phyloP scores from a whole-genome alignment of 495 filamentous ascomycete species.

The Lepraria neglecta region DNA sequence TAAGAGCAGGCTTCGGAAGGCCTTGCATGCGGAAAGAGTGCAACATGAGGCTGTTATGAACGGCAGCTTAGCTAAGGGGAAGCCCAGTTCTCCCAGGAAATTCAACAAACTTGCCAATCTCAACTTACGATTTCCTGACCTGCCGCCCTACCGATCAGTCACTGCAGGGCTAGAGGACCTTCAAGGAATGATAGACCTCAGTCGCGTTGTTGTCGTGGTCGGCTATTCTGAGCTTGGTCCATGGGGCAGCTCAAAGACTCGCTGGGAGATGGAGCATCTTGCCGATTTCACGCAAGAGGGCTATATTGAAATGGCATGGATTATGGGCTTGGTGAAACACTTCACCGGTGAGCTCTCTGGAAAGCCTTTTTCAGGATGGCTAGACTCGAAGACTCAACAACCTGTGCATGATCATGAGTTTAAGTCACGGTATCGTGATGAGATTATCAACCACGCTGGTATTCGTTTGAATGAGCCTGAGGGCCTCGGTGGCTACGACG shows the following conservation, averaged over 20 bases:
- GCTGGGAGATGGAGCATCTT: slow-evolving; percentile 29
- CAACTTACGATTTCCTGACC: slow-evolving; percentile 8
- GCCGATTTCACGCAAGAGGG: slow-evolving; percentile 20
- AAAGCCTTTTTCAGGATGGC: slow-evolving; percentile 29
- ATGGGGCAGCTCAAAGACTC: slow-evolving; percentile 26
- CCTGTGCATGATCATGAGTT: slow-evolving; percentile 25
- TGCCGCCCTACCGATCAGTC: slow-evolving; percentile 12
- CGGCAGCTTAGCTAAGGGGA: not conserved
- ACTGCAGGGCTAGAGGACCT: slow-evolving; percentile 5
- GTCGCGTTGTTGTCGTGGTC: slow-evolving; percentile 22
- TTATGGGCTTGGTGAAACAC: slow-evolving; percentile 30
- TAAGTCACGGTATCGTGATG: slow-evolving; percentile 13
- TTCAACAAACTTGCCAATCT: not conserved
- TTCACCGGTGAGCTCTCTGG: slow-evolving; percentile 25
- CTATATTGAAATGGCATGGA: slow-evolving; percentile 28
- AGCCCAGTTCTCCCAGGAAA: not conserved
- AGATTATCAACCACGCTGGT: slow-evolving; percentile 21
- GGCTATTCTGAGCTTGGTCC: slow-evolving; percentile 29
- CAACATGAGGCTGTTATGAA: not conserved
- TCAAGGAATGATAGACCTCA: slow-evolving; percentile 28
- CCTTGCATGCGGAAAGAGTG: not conserved
- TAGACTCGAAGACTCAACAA: slow-evolving; percentile 20
- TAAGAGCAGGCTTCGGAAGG: not conserved
- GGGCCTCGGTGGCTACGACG: not conserved
- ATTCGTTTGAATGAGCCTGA: slow-evolving; percentile 19